phyloP scores from a whole-genome alignment of 2,329 filamentous ascomycete species.

The Aspergillus sp. region DNA sequence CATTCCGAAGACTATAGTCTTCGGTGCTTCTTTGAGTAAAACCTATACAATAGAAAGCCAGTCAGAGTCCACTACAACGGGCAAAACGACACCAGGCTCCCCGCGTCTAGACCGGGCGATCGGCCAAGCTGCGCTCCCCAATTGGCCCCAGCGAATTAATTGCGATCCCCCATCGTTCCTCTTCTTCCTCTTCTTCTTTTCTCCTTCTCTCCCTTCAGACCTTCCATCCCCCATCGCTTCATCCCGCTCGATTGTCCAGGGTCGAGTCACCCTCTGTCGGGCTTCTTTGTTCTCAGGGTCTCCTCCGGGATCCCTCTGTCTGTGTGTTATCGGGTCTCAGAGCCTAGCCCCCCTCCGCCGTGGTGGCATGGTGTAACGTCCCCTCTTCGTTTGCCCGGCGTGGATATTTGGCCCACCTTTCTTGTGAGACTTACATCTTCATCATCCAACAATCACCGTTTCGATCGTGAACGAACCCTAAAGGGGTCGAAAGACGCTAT shows the following conservation, averaged over 20 bases:
- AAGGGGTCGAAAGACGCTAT: background rate
- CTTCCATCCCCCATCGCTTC: slow-evolving; percentile 1
- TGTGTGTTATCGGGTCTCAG: background rate
- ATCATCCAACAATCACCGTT: background rate
- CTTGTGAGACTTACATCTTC: background rate
- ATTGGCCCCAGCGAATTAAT: slow-evolving; percentile 19
- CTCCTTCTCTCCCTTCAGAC: slow-evolving; percentile 1
- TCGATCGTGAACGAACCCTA: background rate
- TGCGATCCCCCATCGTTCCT: slow-evolving; percentile 13
- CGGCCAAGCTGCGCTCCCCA: slow-evolving; percentile 14
- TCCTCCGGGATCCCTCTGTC: background rate
- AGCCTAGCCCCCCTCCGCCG: background rate
- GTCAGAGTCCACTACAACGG: background rate
- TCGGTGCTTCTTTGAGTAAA: background rate
- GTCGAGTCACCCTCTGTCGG: background rate
- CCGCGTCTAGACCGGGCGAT: slow-evolving; percentile 35
- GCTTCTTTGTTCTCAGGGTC: background rate
- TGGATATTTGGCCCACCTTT: background rate
- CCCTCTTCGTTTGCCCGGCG: background rate
- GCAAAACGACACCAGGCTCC: background rate
- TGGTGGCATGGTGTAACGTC: background rate
- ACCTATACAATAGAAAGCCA: background rate
- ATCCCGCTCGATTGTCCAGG: background rate
- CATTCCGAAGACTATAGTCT: background rate
- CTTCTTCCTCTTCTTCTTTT: slow-evolving; percentile 4